These are phyloP conservation scores for Cyamopsis tetragonoloba DNA, from an alignment of 306 rosid genomes.

Conservation along the genomic window DNA sequence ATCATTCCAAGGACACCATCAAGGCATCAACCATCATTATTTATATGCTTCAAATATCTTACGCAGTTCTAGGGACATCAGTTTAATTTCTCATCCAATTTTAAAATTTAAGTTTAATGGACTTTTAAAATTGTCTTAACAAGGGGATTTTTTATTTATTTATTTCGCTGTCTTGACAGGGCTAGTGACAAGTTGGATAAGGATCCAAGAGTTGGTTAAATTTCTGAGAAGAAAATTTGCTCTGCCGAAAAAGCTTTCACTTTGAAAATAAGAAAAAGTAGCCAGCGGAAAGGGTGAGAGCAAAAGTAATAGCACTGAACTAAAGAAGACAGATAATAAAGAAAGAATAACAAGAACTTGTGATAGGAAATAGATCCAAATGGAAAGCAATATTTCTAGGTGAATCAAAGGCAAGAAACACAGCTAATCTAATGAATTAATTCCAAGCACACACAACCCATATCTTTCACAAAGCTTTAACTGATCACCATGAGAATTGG, in stretches of 20 bases:
- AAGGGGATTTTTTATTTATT: too few species aligned
- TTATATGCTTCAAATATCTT: neutral
- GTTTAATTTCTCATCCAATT: neutral
- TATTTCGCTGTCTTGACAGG: neutral
- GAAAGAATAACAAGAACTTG: neutral
- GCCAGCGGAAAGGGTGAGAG: too few species aligned
- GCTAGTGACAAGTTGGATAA: neutral
- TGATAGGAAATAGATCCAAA: slow-evolving; percentile 1
- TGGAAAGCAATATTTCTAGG: neutral
- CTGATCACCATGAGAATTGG: slow-evolving; percentile 21
- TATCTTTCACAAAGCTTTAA: slow-evolving; percentile 17
- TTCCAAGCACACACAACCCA: neutral
- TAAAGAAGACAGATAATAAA: too few species aligned
- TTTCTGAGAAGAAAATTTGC: neutral
- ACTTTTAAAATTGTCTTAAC: too few species aligned
- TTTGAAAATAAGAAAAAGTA: too few species aligned
- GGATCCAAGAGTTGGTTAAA: neutral
- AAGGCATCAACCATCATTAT: neutral
- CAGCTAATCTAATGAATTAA: neutral
- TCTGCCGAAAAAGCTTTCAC: neutral
- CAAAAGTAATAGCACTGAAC: too few species aligned
- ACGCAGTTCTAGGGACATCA: neutral
- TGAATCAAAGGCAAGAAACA: slow-evolving; percentile 2
- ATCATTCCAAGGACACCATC: neutral
- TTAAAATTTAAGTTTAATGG: slow-evolving; percentile 1